Percentiles rank a stretch among this genome's conserved stretches.
Conservation (phyloP, 805 yeast species). For the Komagataella kurtzmanii region DNA sequence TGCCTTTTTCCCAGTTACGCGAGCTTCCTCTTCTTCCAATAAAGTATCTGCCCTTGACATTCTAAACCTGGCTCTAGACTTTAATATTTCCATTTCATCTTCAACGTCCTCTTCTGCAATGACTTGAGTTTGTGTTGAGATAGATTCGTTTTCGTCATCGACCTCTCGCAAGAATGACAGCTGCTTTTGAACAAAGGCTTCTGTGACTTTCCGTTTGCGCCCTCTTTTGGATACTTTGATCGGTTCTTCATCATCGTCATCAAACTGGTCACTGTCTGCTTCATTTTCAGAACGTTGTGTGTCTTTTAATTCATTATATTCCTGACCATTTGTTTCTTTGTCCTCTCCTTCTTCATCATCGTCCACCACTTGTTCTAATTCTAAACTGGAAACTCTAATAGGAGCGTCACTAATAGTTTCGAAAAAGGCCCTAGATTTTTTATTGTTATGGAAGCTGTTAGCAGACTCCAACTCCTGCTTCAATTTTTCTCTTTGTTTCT, state of each 20-base stretch:
- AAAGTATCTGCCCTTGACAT: background rate
- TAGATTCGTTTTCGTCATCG: background rate
- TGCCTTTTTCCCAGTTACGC: background rate
- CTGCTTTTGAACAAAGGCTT: conserved; percentile 3
- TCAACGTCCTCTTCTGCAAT: background rate
- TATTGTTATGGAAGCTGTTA: conserved; percentile 29
- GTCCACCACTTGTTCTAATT: background rate
- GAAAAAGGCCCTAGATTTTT: conserved; percentile 54
- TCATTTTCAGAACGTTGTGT: conserved; percentile 1
- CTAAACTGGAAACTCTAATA: background rate
- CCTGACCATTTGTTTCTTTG: conserved; percentile 6
- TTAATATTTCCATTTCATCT: conserved; percentile 2
- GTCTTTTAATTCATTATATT: conserved; percentile 2
- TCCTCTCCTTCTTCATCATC: conserved; percentile 13
- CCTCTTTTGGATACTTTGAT: background rate
- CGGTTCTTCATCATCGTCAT: background rate
- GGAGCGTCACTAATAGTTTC: conserved; percentile 34
- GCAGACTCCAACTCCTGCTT: conserved; percentile 29
- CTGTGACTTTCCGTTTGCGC: conserved; percentile 1
- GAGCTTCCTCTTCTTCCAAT: background rate
- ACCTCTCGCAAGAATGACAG: conserved; percentile 2
- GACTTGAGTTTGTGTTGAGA: conserved; percentile 1
- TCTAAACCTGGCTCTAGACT: background rate
- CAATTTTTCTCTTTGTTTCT: conserved; percentile 33
- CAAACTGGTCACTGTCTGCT: background rate